Base-by-base conservation (phyloP, 495 filamentous ascomycete species). In the Annulohypoxylon maeteangense region DNA sequence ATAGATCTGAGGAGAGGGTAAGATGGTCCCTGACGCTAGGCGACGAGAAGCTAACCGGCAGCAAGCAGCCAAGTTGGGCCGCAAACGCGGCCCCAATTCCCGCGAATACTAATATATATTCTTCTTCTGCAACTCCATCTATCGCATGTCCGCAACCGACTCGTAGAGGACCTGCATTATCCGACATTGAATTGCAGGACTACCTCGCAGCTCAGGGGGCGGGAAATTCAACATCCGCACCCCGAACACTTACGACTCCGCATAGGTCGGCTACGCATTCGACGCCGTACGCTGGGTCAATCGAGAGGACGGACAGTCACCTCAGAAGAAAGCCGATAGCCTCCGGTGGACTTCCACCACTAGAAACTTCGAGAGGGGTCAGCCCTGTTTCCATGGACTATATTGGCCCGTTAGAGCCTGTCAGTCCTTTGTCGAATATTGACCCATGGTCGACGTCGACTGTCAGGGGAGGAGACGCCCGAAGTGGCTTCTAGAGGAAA, bases 1-100 rank as follows among this genome's bases (percentile, higher is more conserved):
- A 42, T 20, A 36, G 48, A 16, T 55, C 36, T 27, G 12, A 32
- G 48, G 70, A 58, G 32, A 44, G 61, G 65, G 65, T 66, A 66
- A 73, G 42, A 29, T 31, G 10, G 16, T 38, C 14, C 10, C 7
- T 6, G 8, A 12, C 16, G 0, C 6, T 12, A 16, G 22, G 27
- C 1, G 25, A 32, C 5, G 8, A 36, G 16, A 31, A 34, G 47
- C 22, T 44, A 51, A 58, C 65, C 40, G 34, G 54, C 11, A 34
- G 20, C 20, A 29, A 32, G 20, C 38, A 72, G 54, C 31, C 23
- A 38, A 18, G 16, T 38, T 6, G 36, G 18, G 38, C 57, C 12
- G 18, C 7, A 22, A 23, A 18, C 38, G 38, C 23, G 23, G 12
- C 25, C 38, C 31, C 55, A 25, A 25, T 40, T 18, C 40, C 44